Percentiles rank a stretch among this genome's conserved stretches.
Conservation (phyloP, 2,329 filamentous ascomycete species). For the Lecanicillium sp. region DNA sequence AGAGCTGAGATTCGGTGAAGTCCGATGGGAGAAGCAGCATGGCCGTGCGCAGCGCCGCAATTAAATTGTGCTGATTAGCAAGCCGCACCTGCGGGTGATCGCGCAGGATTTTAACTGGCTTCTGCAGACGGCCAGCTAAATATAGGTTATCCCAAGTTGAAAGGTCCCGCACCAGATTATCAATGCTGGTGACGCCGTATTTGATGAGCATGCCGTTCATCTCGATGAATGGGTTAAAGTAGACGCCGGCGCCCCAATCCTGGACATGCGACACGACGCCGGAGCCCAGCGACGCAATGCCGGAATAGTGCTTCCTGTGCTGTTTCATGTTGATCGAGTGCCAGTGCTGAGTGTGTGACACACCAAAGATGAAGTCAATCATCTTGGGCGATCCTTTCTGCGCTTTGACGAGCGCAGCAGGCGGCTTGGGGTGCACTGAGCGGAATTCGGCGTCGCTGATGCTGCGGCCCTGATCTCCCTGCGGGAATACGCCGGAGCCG, state of each 20-base stretch:
- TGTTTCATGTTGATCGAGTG: slow-evolving; percentile 87
- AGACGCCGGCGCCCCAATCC: slow-evolving; percentile 90
- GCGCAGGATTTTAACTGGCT: slow-evolving; percentile 94
- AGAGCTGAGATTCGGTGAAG: slow-evolving; percentile 84
- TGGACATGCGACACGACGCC: slow-evolving; percentile 80
- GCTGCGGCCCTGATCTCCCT: slow-evolving; percentile 49
- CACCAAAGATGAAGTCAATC: slow-evolving; percentile 98
- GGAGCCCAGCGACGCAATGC: slow-evolving; percentile 74
- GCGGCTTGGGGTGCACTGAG: slow-evolving; percentile 75
- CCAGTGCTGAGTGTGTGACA: slow-evolving; percentile 93
- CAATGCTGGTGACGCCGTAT: slow-evolving; percentile 92
- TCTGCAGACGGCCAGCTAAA: slow-evolving; percentile 91
- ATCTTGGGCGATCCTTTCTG: slow-evolving; percentile 89
- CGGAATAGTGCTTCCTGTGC: slow-evolving; percentile 89
- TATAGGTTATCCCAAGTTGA: slow-evolving; percentile 92
- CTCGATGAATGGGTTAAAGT: slow-evolving; percentile 94
- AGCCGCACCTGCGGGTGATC: slow-evolving; percentile 89
- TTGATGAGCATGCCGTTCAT: slow-evolving; percentile 96
- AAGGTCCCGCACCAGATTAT: slow-evolving; percentile 81
- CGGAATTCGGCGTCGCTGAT: slow-evolving; percentile 51
- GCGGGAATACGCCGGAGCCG: slow-evolving; percentile 91
- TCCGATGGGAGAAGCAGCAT: slow-evolving; percentile 75
- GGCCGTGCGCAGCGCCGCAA: slow-evolving; percentile 85
- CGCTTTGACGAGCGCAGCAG: slow-evolving; percentile 72
- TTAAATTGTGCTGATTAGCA: slow-evolving; percentile 91